Conservation (phyloP, 2,329 filamentous ascomycete species). For the Epichloe gansuensis region DNA sequence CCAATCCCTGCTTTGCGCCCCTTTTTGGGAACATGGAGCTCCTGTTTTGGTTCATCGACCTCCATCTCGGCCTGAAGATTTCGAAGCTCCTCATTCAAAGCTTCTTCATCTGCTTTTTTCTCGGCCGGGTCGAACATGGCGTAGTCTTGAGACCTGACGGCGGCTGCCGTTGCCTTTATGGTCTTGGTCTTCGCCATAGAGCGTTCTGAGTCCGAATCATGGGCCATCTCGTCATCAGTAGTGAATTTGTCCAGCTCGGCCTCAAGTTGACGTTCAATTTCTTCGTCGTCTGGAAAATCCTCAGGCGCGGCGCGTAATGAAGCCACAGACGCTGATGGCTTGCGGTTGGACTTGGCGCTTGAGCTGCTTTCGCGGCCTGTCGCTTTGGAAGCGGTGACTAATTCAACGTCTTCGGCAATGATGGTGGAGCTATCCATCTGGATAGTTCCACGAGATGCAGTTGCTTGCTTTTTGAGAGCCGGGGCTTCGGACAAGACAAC, state of each 20-base stretch:
- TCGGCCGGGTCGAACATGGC: constrained; percentile 41
- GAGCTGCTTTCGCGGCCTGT: constrained; percentile 24
- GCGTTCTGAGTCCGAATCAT: constrained; percentile 33
- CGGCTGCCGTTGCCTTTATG: constrained; percentile 16
- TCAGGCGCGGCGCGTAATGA: constrained; percentile 28
- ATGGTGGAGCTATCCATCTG: constrained; percentile 26
- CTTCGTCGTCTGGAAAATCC: constrained; percentile 44
- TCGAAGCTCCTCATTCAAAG: constrained; percentile 37
- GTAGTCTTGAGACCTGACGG: constrained; percentile 26
- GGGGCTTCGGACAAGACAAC: constrained; percentile 31
- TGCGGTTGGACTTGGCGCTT: constrained; percentile 22
- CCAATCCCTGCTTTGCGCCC: constrained; percentile 36
- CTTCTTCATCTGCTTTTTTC: constrained; percentile 31
- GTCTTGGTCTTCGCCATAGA: constrained; percentile 17
- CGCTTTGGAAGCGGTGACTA: constrained; percentile 23
- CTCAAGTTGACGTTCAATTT: constrained; percentile 52
- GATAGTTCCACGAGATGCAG: constrained; percentile 35
- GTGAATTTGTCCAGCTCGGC: constrained; percentile 48
- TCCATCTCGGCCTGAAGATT: constrained; percentile 38
- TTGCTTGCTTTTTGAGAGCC: constrained; percentile 46
- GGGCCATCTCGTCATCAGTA: constrained; percentile 36
- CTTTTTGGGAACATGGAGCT: constrained; percentile 38
- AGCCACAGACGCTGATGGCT: constrained; percentile 36
- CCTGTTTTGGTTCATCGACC: constrained; percentile 22
- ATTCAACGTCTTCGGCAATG: constrained; percentile 27